Conservation (phyloP, 2,329 filamentous ascomycete species). For the Microdochium bolleyi region DNA sequence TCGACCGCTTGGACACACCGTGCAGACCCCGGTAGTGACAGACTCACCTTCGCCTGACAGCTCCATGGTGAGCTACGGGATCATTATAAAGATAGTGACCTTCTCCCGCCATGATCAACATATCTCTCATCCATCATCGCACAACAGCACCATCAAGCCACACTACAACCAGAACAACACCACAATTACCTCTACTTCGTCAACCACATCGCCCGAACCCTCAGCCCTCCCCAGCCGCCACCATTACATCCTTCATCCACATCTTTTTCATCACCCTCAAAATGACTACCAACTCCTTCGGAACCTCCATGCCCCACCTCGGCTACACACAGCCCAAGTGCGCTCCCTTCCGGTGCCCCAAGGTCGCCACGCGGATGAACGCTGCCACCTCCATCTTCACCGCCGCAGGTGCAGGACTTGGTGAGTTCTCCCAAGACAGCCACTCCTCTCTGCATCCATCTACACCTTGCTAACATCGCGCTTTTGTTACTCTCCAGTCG, state of each 20-base stretch:
- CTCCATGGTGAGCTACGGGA: too few relatives aligned
- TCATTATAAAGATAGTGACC: too few relatives aligned
- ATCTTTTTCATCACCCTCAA: neutral
- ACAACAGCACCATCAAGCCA: too few relatives aligned
- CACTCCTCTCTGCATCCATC: neutral
- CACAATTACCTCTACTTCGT: too few relatives aligned
- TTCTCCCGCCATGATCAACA: too few relatives aligned
- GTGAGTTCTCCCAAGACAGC: neutral
- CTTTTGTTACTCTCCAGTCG: neutral
- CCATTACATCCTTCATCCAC: neutral
- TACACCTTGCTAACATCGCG: neutral
- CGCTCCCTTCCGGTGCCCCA: neutral
- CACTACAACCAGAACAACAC: too few relatives aligned
- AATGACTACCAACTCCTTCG: neutral
- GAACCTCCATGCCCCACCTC: neutral
- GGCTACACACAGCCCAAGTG: neutral
- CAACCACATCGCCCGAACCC: too few relatives aligned
- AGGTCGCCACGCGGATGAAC: neutral
- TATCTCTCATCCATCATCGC: too few relatives aligned
- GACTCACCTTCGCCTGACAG: too few relatives aligned
- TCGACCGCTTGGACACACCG: too few relatives aligned
- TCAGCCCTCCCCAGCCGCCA: too few relatives aligned
- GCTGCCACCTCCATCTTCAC: neutral
- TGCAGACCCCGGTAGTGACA: too few relatives aligned
- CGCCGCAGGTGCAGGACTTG: neutral